Evolutionary conservation across 257 asterid species (phyloP).

Genomic region (Dorcoceras hygrometricum): DNA sequence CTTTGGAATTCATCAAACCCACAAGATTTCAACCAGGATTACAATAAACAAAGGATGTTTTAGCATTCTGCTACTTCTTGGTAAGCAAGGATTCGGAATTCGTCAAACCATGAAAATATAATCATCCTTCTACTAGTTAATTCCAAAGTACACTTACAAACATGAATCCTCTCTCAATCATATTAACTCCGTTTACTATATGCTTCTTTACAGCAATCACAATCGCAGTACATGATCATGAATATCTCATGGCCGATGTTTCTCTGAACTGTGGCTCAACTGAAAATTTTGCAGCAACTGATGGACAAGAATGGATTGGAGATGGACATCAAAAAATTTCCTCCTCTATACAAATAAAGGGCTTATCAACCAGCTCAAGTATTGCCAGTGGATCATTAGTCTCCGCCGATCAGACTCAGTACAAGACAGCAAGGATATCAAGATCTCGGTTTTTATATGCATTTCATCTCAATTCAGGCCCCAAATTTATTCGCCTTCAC

Average conservation of each 20-base stretch:
- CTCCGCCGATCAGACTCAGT: background rate
- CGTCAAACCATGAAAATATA: no score
- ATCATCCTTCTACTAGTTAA: no score
- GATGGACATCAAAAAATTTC: background rate
- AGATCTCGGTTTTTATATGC: constrained; percentile 8
- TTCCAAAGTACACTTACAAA: no score
- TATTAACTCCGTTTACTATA: no score
- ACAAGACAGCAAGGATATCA: constrained; percentile 11
- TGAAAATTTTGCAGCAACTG: background rate
- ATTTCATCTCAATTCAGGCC: constrained; percentile 13
- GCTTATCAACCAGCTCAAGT: background rate
- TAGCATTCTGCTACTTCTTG: no score
- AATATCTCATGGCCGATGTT: background rate
- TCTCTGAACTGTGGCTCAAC: background rate
- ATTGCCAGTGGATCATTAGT: background rate
- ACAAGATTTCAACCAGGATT: no score
- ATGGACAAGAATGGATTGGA: background rate
- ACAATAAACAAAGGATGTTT: no score
- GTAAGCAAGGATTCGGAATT: no score
- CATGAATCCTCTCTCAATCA: background rate
- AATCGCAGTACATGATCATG: no score
- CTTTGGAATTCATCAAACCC: no score
- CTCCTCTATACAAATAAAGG: background rate
- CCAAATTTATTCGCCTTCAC: constrained; percentile 14
- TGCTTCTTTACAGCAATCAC: background rate